Conservation (phyloP, 148 eudicot genomes). For the Linanthus parryae region DNA sequence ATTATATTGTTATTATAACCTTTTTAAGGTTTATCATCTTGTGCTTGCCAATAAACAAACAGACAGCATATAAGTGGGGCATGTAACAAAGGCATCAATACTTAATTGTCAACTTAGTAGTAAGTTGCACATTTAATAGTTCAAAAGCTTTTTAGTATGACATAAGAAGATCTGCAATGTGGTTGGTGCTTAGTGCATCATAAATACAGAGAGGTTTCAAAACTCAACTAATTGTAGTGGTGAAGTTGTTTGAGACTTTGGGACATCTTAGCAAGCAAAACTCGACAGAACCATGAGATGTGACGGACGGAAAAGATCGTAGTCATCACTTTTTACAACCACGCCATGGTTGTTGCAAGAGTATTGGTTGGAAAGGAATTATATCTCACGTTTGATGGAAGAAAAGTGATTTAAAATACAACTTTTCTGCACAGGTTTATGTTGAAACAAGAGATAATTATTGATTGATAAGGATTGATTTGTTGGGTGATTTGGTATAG, state of each 20-base stretch:
- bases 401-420: slow-evolving; percentile 21
- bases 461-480: slow-evolving; percentile 20
- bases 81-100: slow-evolving; percentile 15
- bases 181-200: slow-evolving; percentile 21
- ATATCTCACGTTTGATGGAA: slow-evolving; percentile 17
- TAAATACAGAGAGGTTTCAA: slow-evolving; percentile 4
- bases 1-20: too few species aligned
- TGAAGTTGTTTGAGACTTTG: slow-evolving; percentile 22
- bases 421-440: slow-evolving; percentile 9
- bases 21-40: neutral
- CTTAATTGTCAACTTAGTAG: slow-evolving; percentile 16
- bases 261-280: too few species aligned
- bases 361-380: slow-evolving; percentile 13
- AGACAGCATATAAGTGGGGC: slow-evolving; percentile 16
- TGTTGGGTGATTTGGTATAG: slow-evolving; percentile 32
- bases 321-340: slow-evolving; percentile 4
- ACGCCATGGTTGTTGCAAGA: slow-evolving; percentile 6
- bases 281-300: too few species aligned
- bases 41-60: slow-evolving; percentile 16
- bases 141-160: slow-evolving; percentile 3
- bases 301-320: neutral
- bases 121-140: slow-evolving; percentile 17
- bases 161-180: slow-evolving; percentile 6
- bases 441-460: slow-evolving; percentile 11
- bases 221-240: slow-evolving; percentile 5